phyloP scores from a whole-genome alignment of 179 eudicot genomes.

The Actinidia polygama region DNA sequence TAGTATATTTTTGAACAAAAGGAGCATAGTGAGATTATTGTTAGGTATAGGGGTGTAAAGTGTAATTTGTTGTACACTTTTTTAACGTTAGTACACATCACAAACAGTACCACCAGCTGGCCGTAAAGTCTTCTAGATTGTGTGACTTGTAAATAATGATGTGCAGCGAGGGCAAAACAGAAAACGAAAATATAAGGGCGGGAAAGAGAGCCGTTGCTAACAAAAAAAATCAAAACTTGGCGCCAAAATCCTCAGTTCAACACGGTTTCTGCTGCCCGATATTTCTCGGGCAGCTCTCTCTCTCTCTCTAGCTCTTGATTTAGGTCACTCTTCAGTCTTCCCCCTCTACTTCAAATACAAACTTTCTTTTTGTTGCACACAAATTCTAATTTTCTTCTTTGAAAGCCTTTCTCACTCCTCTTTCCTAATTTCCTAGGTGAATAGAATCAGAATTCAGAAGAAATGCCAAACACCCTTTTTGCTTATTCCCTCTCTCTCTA shows the following conservation, averaged over 20 bases:
- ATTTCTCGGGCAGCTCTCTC: conserved; percentile 46
- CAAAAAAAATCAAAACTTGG: conserved; percentile 34
- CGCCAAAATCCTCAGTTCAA: conserved; percentile 39
- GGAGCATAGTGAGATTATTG: too few relatives aligned
- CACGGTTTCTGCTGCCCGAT: conserved; percentile 42
- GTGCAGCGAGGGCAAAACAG: conserved; percentile 18
- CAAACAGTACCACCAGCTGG: too few relatives aligned
- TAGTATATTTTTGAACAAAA: too few relatives aligned
- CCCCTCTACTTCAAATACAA: not conserved
- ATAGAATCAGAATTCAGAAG: not conserved
- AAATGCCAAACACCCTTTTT: conserved; percentile 26
- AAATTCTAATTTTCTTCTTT: conserved; percentile 15
- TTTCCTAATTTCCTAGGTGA: not conserved
- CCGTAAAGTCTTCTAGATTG: too few relatives aligned
- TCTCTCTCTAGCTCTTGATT: conserved; percentile 1
- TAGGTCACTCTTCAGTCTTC: not conserved
- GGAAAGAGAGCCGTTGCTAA: conserved; percentile 58
- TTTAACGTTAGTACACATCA: too few relatives aligned
- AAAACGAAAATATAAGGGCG: conserved; percentile 25
- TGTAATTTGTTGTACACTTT: too few relatives aligned
- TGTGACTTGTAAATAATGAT: conserved; percentile 8
- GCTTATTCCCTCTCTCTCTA: conserved; percentile 1
- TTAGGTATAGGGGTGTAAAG: too few relatives aligned
- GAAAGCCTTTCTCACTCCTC: conserved; percentile 23
- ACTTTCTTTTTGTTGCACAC: not conserved